These are phyloP conservation scores for Pichia sporocuriosa DNA, from an alignment of 805 yeast species.

Conservation along the genomic window DNA sequence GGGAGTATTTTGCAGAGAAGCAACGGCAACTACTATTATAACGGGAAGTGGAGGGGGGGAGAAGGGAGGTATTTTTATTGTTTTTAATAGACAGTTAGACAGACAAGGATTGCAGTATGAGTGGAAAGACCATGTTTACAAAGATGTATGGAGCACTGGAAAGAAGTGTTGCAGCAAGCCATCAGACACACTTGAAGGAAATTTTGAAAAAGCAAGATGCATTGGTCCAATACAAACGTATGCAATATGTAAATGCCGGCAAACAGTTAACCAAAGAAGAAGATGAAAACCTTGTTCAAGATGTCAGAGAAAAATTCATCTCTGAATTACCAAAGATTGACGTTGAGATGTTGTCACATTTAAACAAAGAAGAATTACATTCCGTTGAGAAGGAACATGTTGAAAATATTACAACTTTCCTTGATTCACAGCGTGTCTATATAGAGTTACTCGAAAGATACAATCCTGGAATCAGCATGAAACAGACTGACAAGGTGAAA, in stretches of 20 bases:
- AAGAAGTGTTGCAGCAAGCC: slow-evolving; percentile 31
- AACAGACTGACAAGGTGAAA: slow-evolving; percentile 70
- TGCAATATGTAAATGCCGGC: slow-evolving; percentile 37
- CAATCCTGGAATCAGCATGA: slow-evolving; percentile 74
- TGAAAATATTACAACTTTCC: slow-evolving; percentile 53
- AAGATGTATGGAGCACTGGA: slow-evolving; percentile 36
- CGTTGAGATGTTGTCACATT: slow-evolving; percentile 20
- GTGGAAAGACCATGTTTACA: slow-evolving; percentile 21
- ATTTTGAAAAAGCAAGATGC: slow-evolving; percentile 40
- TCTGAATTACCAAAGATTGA: slow-evolving; percentile 27
- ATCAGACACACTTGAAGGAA: slow-evolving; percentile 33
- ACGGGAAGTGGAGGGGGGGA: too few species aligned
- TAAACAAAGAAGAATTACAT: slow-evolving; percentile 21
- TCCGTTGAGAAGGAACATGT: slow-evolving; percentile 35
- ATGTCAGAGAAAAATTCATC: slow-evolving; percentile 25
- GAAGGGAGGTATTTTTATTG: too few species aligned
- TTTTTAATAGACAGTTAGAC: too few species aligned
- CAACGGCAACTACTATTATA: too few species aligned
- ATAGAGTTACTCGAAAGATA: slow-evolving; percentile 76
- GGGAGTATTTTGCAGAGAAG: too few species aligned
- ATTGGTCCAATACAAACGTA: slow-evolving; percentile 40
- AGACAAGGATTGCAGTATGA: slow-evolving; percentile 20
- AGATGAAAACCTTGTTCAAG: slow-evolving; percentile 30
- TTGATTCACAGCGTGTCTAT: slow-evolving; percentile 70
- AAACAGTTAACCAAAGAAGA: slow-evolving; percentile 27